Conservation (phyloP, 1,284 basidiomycete species). For the Fomitopsis betulina region DNA sequence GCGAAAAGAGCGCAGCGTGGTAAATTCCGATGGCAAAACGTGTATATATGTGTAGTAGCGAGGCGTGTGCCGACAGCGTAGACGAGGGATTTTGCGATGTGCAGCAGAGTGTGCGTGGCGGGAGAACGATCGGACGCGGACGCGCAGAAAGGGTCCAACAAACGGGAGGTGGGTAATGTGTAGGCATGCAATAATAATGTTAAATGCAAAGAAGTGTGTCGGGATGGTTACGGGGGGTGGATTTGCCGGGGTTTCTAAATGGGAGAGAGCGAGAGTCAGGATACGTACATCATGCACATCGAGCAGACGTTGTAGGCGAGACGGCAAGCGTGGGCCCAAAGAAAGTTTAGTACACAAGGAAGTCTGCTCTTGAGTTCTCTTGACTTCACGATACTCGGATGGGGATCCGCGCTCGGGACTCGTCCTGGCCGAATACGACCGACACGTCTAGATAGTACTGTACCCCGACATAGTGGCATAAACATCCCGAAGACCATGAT, state of each 20-base stretch:
- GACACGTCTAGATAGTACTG: constrained; percentile 71
- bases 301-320: too few species aligned
- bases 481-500: neutral
- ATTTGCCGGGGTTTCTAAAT: too few species aligned
- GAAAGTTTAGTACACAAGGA: neutral
- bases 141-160: neutral
- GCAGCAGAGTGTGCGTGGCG: neutral
- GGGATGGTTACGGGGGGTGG: neutral
- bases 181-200: neutral
- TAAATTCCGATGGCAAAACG: neutral
- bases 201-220: neutral
- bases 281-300: neutral
- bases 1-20: neutral
- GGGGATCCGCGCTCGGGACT: constrained; percentile 54
- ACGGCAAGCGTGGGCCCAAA: too few species aligned
- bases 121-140: neutral
- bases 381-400: constrained; percentile 38
- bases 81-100: neutral
- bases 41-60: neutral
- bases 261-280: too few species aligned
- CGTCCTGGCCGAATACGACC: constrained; percentile 57
- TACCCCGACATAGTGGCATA: neutral
- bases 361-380: neutral
- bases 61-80: neutral
- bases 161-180: neutral